Percentiles rank a stretch among this genome's conserved stretches.
Evolutionary conservation across 73 alveolate genomes (phyloP).

Genomic region (Paramecium octaurelia): DNA sequence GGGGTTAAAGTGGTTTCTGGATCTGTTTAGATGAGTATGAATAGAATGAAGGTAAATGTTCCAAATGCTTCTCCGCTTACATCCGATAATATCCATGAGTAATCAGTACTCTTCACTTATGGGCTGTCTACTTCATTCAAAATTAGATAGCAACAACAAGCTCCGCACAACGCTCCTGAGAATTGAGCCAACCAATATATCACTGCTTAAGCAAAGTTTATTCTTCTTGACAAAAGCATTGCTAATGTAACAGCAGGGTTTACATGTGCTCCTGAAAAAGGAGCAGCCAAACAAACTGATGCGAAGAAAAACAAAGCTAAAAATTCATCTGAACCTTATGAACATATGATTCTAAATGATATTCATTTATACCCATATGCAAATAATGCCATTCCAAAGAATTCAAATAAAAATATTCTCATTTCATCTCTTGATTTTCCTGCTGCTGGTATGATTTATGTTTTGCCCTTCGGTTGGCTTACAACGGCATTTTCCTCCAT

Average conservation of each 20-base stretch:
- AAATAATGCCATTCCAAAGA: conserved; percentile 32
- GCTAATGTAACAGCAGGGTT: conserved; percentile 44
- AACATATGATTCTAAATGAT: not conserved
- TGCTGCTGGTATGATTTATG: not conserved
- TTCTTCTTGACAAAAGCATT: conserved; percentile 33
- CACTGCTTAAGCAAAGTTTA: conserved; percentile 8
- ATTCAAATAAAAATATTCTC: conserved; percentile 36
- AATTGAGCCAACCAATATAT: conserved; percentile 43
- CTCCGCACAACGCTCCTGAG: conserved; percentile 49
- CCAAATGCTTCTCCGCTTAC: conserved; percentile 24
- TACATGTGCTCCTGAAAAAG: conserved; percentile 43
- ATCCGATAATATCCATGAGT: conserved; percentile 2
- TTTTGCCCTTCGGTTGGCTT: not conserved
- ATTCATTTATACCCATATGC: not conserved
- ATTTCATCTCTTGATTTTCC: conserved; percentile 8
- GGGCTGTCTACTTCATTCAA: conserved; percentile 40
- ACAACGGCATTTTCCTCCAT: not conserved
- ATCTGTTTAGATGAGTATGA: conserved; percentile 15
- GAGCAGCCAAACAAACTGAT: conserved; percentile 45
- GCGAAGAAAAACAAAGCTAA: conserved; percentile 49
- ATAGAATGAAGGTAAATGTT: not conserved
- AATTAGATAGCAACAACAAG: not conserved
- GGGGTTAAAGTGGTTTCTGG: conserved; percentile 12
- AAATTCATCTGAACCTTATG: conserved; percentile 45
- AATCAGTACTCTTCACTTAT: not conserved